Conservation (phyloP, 2,329 filamentous ascomycete species). For the Paecilomyces variotii region DNA sequence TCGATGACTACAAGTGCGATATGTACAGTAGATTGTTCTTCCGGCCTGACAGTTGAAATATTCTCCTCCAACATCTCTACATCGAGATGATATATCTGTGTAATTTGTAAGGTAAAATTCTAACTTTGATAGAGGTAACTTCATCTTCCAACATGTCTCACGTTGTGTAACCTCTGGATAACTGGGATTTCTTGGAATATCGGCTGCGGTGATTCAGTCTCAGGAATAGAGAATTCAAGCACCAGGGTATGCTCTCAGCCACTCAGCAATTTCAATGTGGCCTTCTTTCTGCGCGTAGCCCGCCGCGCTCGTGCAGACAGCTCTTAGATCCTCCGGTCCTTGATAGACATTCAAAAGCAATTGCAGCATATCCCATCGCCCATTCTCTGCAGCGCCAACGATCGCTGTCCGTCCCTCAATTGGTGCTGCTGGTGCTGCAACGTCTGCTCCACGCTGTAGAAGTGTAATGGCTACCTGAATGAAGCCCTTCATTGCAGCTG, state of each 20-base stretch:
- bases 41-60: too few relatives aligned
- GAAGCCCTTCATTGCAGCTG: conserved; percentile 2
- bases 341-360: neutral
- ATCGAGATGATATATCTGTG: too few relatives aligned
- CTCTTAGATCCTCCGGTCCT: neutral
- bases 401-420: conserved; percentile 16
- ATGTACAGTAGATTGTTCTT: too few relatives aligned
- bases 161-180: too few relatives aligned
- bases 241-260: neutral
- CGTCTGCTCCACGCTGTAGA: conserved; percentile 9
- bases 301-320: conserved; percentile 1
- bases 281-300: neutral
- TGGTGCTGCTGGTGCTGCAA: conserved; percentile 6
- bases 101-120: too few relatives aligned
- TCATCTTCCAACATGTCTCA: too few relatives aligned
- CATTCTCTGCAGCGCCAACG: conserved; percentile 19
- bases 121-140: too few relatives aligned
- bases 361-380: neutral
- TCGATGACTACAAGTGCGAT: too few relatives aligned
- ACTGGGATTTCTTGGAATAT: too few relatives aligned
- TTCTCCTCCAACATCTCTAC: too few relatives aligned
- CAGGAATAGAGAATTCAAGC: too few relatives aligned
- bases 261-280: conserved; percentile 1
- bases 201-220: too few relatives aligned
- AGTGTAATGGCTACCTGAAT: conserved; percentile 5